Base-by-base conservation (phyloP, 169 alveolate genomes). In the Miamiensis avidus region DNA sequence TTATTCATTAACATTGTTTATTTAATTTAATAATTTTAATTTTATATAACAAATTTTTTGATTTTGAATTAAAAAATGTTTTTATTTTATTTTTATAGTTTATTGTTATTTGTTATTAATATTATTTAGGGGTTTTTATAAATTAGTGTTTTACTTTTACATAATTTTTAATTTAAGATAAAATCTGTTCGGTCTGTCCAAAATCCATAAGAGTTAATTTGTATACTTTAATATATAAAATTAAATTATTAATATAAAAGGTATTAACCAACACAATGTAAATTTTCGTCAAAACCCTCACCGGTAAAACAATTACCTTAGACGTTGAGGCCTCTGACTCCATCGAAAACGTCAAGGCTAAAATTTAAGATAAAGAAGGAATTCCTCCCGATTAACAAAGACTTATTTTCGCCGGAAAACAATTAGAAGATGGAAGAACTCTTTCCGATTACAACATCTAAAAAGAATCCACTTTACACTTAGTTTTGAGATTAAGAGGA, bases 361-460 rank as follows among this genome's bases (percentile, higher is more conserved):
- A 98, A 95, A 98, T 98, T 83, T 99, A 98, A 86, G 99, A 98
- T 91, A 98, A 98, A 92, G 99, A 98, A 91, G 99, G 99, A 0
- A 97, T 98, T 85, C 99, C 99, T 28, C 99, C 99, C 29, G 99
- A 99, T 94, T 99, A 98, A 95, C 99, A 99, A 92, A 98, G 99
- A 90, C 94, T 99, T 87, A 99, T 99, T 93, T 98, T 98, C 91
- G 99, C 99, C 20, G 99, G 99, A 84, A 98, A 98, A 94, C 99
- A 98, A 93, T 93, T 99, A 84, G 99, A 99, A 91, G 99, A 99
- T 90, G 99, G 99, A 77, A 95, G 99, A 86, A 98, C 99, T 32
- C 95, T 99, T 78, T 96, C 99, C 29, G 99, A 99, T 92, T 99
- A 99, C 98, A 98, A 99, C 93, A 98, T 99, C 91, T 99, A 97